Base-by-base conservation (phyloP, 306 rosid species). In the Aeschynomene evenia region DNA sequence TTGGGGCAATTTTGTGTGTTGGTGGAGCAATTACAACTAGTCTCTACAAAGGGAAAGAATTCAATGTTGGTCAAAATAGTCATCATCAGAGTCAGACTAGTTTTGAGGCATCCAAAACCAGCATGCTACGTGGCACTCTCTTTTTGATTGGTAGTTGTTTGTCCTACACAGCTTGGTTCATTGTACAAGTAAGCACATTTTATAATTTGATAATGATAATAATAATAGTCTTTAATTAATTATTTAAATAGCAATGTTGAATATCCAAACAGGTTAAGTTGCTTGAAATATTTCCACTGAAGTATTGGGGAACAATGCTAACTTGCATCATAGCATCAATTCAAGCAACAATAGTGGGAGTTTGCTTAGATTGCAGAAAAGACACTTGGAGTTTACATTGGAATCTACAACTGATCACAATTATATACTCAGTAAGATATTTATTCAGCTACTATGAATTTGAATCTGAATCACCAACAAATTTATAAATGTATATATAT, bases 371-470 rank as follows among this genome's bases (percentile, higher is more conserved):
- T 40, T 53, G 66, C 3, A 52, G 72, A 14, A 40, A 40, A 70
- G 61, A 71, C 26, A 52, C 86, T 0, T 91, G 95, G 97, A 78
- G 23, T 36, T 34, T 91, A 61, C 66, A 71, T 9, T 84, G 88
- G 92, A 72, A 91, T 75, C 72, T 88, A 12, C 76, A 88, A 48
- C 75, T 88, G 1, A 3, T 83, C 60, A 86, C 97, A 7, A 88
- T 91, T 69, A 0, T 88, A 0, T 91, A 84, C 82, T 86, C 92
- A 63, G 95, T 90, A 61, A 71, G 71, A 24, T n/a, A n/a, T 70
- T 37, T 37, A 11, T 3, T 6, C 9, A 60, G 37, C 31, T 20
- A 10, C 49, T 61, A 7, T 37, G 34, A 33, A 33, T 3, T 14
- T 28, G 63, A 21, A 33, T 3, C 23, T 28, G 63, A 21, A 29